Evolutionary conservation across 2,329 filamentous ascomycete genomes (phyloP).

Genomic region (Exophiala calicioides): DNA sequence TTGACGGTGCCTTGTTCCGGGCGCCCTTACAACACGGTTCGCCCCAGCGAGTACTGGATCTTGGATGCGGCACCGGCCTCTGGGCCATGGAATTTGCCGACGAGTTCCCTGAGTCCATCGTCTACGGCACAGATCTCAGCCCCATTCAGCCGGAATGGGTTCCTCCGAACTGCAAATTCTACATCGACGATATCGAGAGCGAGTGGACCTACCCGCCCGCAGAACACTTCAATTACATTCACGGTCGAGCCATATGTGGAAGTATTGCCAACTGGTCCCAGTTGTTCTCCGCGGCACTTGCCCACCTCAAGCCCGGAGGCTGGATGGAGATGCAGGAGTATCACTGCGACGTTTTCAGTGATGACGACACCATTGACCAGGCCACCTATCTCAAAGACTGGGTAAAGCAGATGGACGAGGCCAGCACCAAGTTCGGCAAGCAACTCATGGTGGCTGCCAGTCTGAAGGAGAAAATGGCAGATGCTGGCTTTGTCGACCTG

Average conservation of each 20-base stretch:
- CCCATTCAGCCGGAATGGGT: constrained; percentile 45
- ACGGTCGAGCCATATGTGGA: constrained; percentile 32
- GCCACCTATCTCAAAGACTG: constrained; percentile 3
- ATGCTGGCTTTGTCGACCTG: constrained; percentile 38
- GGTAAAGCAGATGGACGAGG: constrained; percentile 8
- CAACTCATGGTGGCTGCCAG: constrained; percentile 24
- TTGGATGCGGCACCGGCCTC: constrained; percentile 46
- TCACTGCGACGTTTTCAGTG: constrained; percentile 26
- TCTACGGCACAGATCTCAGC: constrained; percentile 42
- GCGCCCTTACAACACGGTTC: constrained; percentile 32
- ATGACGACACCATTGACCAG: constrained; percentile 29
- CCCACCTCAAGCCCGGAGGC: constrained; percentile 34
- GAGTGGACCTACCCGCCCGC: constrained; percentile 55
- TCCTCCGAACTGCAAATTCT: constrained; percentile 57
- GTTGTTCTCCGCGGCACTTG: constrained; percentile 23
- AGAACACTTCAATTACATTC: constrained; percentile 60
- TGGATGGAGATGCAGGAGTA: constrained; percentile 34
- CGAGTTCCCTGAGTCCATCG: constrained; percentile 37
- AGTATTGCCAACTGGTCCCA: constrained; percentile 31
- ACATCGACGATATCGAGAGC: constrained; percentile 60
- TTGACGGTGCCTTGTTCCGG: constrained; percentile 31
- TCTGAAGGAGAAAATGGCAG: constrained; percentile 34
- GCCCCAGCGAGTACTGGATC: constrained; percentile 38
- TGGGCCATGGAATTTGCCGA: constrained; percentile 47
- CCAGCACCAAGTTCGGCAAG: constrained; percentile 9